Evolutionary conservation across 2,329 filamentous ascomycete genomes (phyloP), one percentile per base, ranked within the genome.

Genomic region (Incumbomyces delicatus): DNA sequence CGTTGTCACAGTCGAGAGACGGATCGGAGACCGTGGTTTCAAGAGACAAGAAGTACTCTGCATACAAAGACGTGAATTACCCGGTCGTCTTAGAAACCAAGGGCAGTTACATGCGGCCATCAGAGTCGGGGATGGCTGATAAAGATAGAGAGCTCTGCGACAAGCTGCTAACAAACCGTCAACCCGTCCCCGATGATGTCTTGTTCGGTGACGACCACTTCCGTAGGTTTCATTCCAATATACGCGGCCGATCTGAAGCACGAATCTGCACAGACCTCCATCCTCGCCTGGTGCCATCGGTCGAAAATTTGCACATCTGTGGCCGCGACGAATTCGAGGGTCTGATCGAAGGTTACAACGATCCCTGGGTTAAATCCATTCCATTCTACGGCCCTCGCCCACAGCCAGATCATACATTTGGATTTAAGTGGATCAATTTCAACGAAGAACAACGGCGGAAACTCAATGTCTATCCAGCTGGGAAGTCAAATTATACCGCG

Each of bases 1-100:
- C 22, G 22, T 27, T 27, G 8, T 27, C 22, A 27, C 22, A 27
- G 22, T 27, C 22, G 5, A 8, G 22, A 27, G 22, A 27, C 8
- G 22, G 22, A 27, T 27, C 22, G 5, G 22, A 27, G 8, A 27
- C 22, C 8, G 22, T 27, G 8, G n/a, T n/a, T n/a, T 27, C 22
- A 8, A 27, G 22, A 27, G 22, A 27, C 8, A 27, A 27, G 22
- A 27, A 27, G 8, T 27, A 27, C 22, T 27, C 22, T 4, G 22
- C 22, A 4, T 27, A 52, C 22, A 35, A 37, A 37, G 50, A 44
- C 20, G 22, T 41, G 12, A 49, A 48, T 29, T 54, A 52, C 8
- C 22, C 22, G 4, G 22, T 27, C 5, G 8, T 27, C 22, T 27
- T 27, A 8, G 22, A 27, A 27, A 27, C 22, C 8, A 27, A 27